phyloP scores from a whole-genome alignment of 129 eudicot species.

The Chrysanthemum makinoi region DNA sequence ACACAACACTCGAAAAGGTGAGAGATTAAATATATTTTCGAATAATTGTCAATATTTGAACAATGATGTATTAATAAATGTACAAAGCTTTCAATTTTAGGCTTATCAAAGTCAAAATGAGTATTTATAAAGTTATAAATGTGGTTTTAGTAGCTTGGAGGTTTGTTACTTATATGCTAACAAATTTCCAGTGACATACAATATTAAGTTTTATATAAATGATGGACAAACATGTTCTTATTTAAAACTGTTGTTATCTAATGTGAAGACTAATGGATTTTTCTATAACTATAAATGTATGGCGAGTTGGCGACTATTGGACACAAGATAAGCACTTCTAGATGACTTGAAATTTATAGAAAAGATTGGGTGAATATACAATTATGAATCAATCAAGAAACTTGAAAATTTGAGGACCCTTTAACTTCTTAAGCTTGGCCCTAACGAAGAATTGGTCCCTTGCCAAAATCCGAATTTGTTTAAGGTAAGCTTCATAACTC shows the following conservation, averaged over 20 bases:
- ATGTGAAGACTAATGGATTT: no score
- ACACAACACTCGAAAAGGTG: no score
- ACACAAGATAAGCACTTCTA: not conserved
- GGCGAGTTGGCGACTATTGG: not conserved
- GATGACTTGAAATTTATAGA: not conserved
- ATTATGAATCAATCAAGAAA: slow-evolving; percentile 3
- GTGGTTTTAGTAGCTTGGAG: not conserved
- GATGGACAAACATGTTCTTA: no score
- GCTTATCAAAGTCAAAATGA: not conserved
- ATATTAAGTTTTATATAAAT: no score
- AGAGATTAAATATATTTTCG: no score
- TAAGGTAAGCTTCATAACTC: slow-evolving; percentile 44
- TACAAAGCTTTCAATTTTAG: not conserved
- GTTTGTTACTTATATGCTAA: not conserved
- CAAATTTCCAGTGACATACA: no score
- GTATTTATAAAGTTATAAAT: not conserved
- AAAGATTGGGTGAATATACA: slow-evolving; percentile 4
- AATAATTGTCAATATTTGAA: no score
- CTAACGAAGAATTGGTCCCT: slow-evolving; percentile 56
- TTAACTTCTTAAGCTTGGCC: slow-evolving; percentile 34
- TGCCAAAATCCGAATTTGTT: slow-evolving; percentile 58
- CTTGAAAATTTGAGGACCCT: slow-evolving; percentile 11
- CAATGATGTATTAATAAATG: not conserved
- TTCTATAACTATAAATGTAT: no score
- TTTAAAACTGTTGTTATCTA: no score